A percentile compares a stretch with the other conserved stretches of the same genome.
Evolutionary conservation across 257 asterid species (phyloP).

Genomic region (Rubia yunnanensis): DNA sequence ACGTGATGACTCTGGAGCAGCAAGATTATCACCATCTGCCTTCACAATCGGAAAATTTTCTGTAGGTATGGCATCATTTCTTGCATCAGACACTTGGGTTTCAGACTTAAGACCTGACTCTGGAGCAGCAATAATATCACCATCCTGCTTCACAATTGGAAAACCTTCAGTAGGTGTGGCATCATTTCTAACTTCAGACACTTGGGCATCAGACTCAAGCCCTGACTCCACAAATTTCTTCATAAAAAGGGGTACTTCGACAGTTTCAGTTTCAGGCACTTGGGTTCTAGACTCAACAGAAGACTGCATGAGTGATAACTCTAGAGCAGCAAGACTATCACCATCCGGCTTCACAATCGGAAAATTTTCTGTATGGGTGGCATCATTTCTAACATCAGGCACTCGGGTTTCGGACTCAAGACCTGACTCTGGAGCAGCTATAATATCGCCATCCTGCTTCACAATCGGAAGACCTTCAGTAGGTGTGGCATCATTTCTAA

Average conservation of each 20-base stretch:
- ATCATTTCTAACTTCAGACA: constrained; percentile 18
- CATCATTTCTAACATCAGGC: neutral
- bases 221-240: neutral
- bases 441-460: neutral
- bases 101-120: neutral
- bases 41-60: constrained; percentile 17
- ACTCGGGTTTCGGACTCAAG: neutral
- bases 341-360: constrained; percentile 16
- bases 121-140: no score
- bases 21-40: constrained; percentile 17
- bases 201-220: no score
- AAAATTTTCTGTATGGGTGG: constrained; percentile 12
- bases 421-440: neutral
- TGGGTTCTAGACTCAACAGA: constrained; percentile 18
- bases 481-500: constrained; percentile 17
- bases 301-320: constrained; percentile 21
- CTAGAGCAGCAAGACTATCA: constrained; percentile 18
- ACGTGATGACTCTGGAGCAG: constrained; percentile 20
- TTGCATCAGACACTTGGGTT: constrained; percentile 12
- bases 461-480: neutral
- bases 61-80: constrained; percentile 15
- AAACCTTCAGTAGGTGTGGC: constrained; percentile 10
- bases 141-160: no score
- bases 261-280: neutral
- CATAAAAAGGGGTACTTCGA: neutral